Percentiles rank a stretch among this genome's conserved stretches.
Evolutionary conservation across 2,329 filamentous ascomycete species (phyloP).

Genomic region (Cadophora gregata): DNA sequence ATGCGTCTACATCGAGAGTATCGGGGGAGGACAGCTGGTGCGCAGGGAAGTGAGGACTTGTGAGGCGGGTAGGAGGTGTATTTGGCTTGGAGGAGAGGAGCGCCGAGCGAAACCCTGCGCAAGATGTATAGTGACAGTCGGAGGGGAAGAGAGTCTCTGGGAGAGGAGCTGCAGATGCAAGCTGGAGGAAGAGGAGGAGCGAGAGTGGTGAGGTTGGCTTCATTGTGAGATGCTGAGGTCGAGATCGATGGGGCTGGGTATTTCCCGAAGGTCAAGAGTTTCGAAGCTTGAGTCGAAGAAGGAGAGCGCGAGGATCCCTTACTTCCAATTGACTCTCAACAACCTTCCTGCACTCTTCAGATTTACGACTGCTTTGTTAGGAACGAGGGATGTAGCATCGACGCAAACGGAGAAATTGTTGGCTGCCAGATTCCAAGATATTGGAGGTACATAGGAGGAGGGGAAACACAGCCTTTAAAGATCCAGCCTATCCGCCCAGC

Average conservation of each 20-base stretch:
- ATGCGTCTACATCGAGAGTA: conserved; percentile 23
- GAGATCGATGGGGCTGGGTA: conserved; percentile 11
- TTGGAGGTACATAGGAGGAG: neutral
- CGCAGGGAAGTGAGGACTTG: conserved; percentile 37
- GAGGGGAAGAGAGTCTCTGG: conserved; percentile 19
- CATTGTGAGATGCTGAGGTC: conserved; percentile 29
- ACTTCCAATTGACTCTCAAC: neutral
- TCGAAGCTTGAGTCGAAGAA: neutral
- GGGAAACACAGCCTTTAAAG: conserved; percentile 12
- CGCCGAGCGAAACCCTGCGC: conserved; percentile 21
- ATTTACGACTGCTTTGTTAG: neutral
- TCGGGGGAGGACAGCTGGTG: conserved; percentile 33
- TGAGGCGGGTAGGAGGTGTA: conserved; percentile 30
- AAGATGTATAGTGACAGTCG: conserved; percentile 23
- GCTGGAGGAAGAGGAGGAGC: conserved; percentile 37
- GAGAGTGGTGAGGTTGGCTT: conserved; percentile 39
- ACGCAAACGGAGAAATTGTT: conserved; percentile 1
- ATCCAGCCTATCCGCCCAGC: neutral
- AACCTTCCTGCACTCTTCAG: neutral
- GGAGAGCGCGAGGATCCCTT: neutral
- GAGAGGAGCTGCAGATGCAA: conserved; percentile 33
- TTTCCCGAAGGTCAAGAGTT: conserved; percentile 2
- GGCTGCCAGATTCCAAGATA: neutral
- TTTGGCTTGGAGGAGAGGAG: conserved; percentile 25
- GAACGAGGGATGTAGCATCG: neutral